Conservation (phyloP, 1,284 basidiomycete genomes). For the Leccinum pallidistipes region DNA sequence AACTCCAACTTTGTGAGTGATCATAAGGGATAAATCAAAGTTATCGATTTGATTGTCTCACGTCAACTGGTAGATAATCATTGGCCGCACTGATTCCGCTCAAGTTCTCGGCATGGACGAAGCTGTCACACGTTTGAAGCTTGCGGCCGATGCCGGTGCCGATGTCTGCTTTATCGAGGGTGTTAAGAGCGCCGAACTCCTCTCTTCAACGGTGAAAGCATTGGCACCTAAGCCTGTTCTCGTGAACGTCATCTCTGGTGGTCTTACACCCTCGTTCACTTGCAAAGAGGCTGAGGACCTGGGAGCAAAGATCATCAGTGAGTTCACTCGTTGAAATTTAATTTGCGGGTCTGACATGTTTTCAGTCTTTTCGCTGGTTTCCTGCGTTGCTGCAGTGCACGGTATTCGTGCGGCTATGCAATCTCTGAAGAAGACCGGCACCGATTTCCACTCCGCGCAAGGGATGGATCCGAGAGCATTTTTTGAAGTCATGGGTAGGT, state of each 20-base stretch:
- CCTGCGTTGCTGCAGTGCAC: conserved; percentile 72
- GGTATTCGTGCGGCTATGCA: conserved; percentile 72
- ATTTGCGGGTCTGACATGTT: not conserved
- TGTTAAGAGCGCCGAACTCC: conserved; percentile 66
- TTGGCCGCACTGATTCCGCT: conserved; percentile 81
- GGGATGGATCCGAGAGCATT: conserved; percentile 78
- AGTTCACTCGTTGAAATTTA: conserved; percentile 23
- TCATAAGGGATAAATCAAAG: no score
- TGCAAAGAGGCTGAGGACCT: conserved; percentile 63
- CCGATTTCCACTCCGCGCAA: conserved; percentile 63
- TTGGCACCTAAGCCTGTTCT: conserved; percentile 74
- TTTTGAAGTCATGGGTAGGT: conserved; percentile 69
- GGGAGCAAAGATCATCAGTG: conserved; percentile 77
- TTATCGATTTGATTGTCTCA: not conserved
- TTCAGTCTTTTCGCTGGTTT: conserved; percentile 66
- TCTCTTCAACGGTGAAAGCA: conserved; percentile 61
- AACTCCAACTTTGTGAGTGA: conserved; percentile 62
- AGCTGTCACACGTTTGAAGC: conserved; percentile 64
- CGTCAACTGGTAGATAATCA: conserved; percentile 55
- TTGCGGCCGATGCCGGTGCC: conserved; percentile 74
- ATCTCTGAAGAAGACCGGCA: conserved; percentile 72
- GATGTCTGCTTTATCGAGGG: conserved; percentile 88
- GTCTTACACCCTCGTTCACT: conserved; percentile 73
- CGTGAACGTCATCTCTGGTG: conserved; percentile 77
- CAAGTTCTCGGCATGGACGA: conserved; percentile 83